These are phyloP conservation scores for Albizia julibrissin DNA, from an alignment of 306 rosid species.

Conservation along the genomic window DNA sequence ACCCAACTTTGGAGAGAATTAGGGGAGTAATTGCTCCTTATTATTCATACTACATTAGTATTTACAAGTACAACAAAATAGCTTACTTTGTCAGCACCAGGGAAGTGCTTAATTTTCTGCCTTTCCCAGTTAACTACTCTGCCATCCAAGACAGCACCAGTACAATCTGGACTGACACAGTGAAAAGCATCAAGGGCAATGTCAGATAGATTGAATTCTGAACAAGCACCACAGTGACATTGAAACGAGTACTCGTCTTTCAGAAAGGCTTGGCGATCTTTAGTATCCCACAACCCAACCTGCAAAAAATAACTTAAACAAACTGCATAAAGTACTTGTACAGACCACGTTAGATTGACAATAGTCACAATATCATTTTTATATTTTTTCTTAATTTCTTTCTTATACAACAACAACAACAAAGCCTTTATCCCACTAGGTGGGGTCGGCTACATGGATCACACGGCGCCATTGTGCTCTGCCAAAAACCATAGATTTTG, in stretches of 20 bases:
- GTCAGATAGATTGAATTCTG: constrained; percentile 65
- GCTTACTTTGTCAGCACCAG: constrained; percentile 32
- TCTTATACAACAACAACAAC: too few species aligned
- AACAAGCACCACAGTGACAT: constrained; percentile 78
- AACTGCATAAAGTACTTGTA: constrained; percentile 25
- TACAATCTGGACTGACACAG: constrained; percentile 61
- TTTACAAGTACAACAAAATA: constrained; percentile 41
- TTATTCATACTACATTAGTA: constrained; percentile 22
- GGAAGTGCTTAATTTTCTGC: constrained; percentile 43
- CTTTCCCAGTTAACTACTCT: constrained; percentile 56
- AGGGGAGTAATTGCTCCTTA: neutral
- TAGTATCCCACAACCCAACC: constrained; percentile 88
- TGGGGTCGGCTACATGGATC: too few species aligned
- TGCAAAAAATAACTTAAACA: constrained; percentile 40
- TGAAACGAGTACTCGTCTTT: constrained; percentile 69
- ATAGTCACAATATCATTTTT: neutral
- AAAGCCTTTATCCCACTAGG: too few species aligned
- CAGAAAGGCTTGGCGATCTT: constrained; percentile 68
- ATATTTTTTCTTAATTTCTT: neutral
- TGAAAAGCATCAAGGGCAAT: constrained; percentile 67
- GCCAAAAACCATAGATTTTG: too few species aligned
- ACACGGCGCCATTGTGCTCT: too few species aligned
- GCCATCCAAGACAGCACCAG: constrained; percentile 72
- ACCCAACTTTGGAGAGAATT: constrained; percentile 17
- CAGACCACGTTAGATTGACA: constrained; percentile 13